A percentile compares a stretch with the other conserved stretches of the same genome.
phyloP scores from a whole-genome alignment of 768 basidiomycete species.

The Suillus occidentalis region DNA sequence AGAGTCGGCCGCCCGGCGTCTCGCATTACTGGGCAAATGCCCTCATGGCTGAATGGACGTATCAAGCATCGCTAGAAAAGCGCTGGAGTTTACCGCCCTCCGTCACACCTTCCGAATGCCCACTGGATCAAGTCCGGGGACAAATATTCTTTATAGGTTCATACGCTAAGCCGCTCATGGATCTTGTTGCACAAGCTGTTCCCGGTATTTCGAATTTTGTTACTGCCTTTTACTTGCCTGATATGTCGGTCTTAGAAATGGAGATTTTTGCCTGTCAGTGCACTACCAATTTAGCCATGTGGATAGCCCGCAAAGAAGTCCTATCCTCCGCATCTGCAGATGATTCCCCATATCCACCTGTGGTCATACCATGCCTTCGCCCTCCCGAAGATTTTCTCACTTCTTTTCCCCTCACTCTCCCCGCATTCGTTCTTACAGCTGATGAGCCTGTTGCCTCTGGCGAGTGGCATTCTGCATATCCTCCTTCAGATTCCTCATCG shows the following conservation, averaged over 20 bases:
- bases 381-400: constrained; percentile 46
- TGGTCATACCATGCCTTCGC: constrained; percentile 28
- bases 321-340: constrained; percentile 30
- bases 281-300: constrained; percentile 63
- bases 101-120: constrained; percentile 46
- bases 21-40: constrained; percentile 92
- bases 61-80: constrained; percentile 84
- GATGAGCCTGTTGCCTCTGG: constrained; percentile 23
- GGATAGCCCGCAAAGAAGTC: constrained; percentile 55
- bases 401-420: constrained; percentile 59
- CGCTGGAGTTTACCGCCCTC: constrained; percentile 68
- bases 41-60: constrained; percentile 86
- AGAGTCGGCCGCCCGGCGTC: constrained; percentile 92
- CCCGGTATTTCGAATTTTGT: constrained; percentile 49
- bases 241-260: constrained; percentile 51
- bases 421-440: constrained; percentile 37
- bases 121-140: constrained; percentile 68
- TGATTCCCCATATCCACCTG: constrained; percentile 3
- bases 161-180: constrained; percentile 84
- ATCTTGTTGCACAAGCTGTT: constrained; percentile 68
- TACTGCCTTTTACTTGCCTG: background rate
- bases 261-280: constrained; percentile 66
- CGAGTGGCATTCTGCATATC: constrained; percentile 27
- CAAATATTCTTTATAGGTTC: constrained; percentile 88
- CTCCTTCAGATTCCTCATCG: constrained; percentile 29